These are phyloP conservation scores for Fusarium abutilonis DNA, from an alignment of 2,329 filamentous ascomycete species.

Conservation along the genomic window DNA sequence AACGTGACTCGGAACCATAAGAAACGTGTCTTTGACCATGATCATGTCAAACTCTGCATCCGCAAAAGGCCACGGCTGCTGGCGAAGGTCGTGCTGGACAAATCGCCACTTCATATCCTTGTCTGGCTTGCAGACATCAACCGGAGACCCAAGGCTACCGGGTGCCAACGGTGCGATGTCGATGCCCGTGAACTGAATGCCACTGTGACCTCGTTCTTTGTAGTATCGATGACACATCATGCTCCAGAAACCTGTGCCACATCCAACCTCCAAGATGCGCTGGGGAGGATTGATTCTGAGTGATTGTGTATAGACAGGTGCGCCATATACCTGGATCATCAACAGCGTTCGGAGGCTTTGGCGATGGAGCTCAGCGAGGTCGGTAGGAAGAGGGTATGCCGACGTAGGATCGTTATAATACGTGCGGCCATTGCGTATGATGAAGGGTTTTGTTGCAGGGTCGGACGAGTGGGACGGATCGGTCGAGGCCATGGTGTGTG, in stretches of 20 bases:
- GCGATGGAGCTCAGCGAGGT: conserved; percentile 86
- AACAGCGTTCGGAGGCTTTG: conserved; percentile 87
- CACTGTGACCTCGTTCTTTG: conserved; percentile 70
- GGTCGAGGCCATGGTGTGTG: conserved; percentile 60
- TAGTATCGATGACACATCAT: conserved; percentile 87
- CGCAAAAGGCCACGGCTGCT: conserved; percentile 78
- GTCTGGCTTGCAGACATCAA: conserved; percentile 61
- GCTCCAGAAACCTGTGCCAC: conserved; percentile 90
- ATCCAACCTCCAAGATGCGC: conserved; percentile 85
- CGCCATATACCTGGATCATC: conserved; percentile 81
- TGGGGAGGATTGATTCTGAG: conserved; percentile 74
- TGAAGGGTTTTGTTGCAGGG: conserved; percentile 64
- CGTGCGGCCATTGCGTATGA: conserved; percentile 80
- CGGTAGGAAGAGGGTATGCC: conserved; percentile 86
- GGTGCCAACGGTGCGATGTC: conserved; percentile 79
- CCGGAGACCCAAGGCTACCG: conserved; percentile 47
- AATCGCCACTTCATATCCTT: conserved; percentile 89
- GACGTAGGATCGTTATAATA: conserved; percentile 80
- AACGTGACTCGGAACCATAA: conserved; percentile 69
- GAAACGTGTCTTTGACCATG: conserved; percentile 84
- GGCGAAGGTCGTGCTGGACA: conserved; percentile 85
- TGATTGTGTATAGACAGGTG: conserved; percentile 77
- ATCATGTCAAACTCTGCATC: conserved; percentile 86
- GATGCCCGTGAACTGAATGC: conserved; percentile 82
- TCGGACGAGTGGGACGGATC: conserved; percentile 59